Base-by-base conservation (phyloP, 2,329 filamentous ascomycete genomes). In the Neonectria hederae region DNA sequence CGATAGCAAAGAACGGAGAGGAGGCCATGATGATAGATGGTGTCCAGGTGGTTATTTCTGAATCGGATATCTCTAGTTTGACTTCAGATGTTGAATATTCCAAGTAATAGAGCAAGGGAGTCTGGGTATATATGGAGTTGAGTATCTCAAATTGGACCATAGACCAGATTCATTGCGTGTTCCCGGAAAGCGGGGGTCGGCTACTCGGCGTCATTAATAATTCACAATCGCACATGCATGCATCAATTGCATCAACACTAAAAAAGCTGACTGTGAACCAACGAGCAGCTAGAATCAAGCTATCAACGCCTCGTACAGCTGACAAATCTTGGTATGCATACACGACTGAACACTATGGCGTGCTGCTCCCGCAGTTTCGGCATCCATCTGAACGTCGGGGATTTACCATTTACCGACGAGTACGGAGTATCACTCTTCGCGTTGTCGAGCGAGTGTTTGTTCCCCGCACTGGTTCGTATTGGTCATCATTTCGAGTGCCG, bases 1-100 rank as follows among this genome's bases (percentile, higher is more conserved):
- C 79, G 65, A 94, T 81, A 54, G 90, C 88, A 76, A 89, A 91
- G 72, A 91, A 84, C 5, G 73, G 65, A 45, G 72, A 66, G 9
- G 72, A 62, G n/a, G 72, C 59, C 71, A 73, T 58, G 7, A 9
- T 40, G 24, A n/a, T 22, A 38, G 17, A 6, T 13, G 24, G 35
- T 22, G 5, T 6, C 13, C 9, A 11, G 53, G 52, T 32, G 4
- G 19, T 32, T 45, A 8, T 4, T n/a, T 14, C 1, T 21, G 13
- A 10, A 21, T 2, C 28, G 13, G 9, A 21, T 40, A 17, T 40
- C 17, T 40, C 10, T 7, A 17, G 17, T 19, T 40, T 19, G 9
- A 42, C n/a, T n/a, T 49, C 4, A 49, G 22, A 19, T 51, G 26
- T 30, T 51, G 13, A 19, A 5, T 11, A 6, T n/a, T 5, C 8